A percentile compares a stretch with the other conserved stretches of the same genome.
phyloP scores from a whole-genome alignment of 495 filamentous ascomycete genomes.

The Podospora pseudopauciseta region DNA sequence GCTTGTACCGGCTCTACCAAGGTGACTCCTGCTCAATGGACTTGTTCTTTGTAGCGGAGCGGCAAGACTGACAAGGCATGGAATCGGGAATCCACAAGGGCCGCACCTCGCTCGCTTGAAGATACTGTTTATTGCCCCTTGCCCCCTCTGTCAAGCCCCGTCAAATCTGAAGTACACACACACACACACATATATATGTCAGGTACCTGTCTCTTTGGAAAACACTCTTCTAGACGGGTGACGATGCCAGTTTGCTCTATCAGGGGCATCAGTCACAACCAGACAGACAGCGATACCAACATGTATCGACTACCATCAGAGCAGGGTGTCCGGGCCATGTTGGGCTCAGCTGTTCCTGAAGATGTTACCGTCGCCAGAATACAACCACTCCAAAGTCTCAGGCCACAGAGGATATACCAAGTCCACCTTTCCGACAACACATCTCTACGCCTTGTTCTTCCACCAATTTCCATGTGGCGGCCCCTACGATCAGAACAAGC shows the following conservation, averaged over 20 bases:
- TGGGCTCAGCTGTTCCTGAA: slow-evolving; percentile 29
- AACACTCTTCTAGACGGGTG: not conserved
- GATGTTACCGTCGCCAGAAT: slow-evolving; percentile 31
- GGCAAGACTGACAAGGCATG: not conserved
- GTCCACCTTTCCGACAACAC: slow-evolving; percentile 34
- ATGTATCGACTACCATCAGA: slow-evolving; percentile 38
- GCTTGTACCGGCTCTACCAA: not conserved
- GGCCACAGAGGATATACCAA: slow-evolving; percentile 36
- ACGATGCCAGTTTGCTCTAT: not conserved
- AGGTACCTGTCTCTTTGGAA: not conserved
- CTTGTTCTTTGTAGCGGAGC: not conserved
- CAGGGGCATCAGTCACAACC: not conserved
- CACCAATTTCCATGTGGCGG: slow-evolving; percentile 34
- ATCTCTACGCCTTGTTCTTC: slow-evolving; percentile 33
- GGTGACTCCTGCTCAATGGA: not conserved
- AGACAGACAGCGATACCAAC: not conserved
- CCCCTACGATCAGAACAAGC: slow-evolving; percentile 42
- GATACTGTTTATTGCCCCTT: not conserved
- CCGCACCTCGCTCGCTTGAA: not conserved
- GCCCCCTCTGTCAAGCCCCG: not conserved
- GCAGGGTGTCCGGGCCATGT: slow-evolving; percentile 32
- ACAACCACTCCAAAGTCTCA: slow-evolving; percentile 26
- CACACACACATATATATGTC: not conserved
- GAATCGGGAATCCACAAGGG: not conserved
- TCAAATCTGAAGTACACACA: not conserved